phyloP scores from a whole-genome alignment of 2,329 filamentous ascomycete species.

The Calonectria hawksworthii region DNA sequence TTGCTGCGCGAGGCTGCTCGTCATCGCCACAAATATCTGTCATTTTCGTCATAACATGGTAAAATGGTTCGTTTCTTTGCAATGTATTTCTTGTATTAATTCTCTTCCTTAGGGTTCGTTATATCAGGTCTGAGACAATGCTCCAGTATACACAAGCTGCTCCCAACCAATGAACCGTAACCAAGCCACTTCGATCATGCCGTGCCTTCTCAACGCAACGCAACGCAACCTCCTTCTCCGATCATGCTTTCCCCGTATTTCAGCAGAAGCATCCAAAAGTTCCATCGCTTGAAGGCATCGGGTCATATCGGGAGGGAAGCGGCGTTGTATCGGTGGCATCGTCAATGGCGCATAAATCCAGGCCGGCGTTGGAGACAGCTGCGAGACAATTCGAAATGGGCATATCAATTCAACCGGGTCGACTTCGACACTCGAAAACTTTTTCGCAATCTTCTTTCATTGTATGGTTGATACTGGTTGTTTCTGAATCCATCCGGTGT shows the following conservation, averaged over 20 bases:
- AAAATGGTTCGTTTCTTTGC: not conserved
- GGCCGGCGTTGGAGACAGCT: not conserved
- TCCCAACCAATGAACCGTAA: not conserved
- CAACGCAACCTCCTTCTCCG: not conserved
- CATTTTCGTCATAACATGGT: not conserved
- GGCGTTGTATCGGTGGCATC: not conserved
- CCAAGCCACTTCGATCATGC: not conserved
- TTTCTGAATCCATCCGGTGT: not conserved
- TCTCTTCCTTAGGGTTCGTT: not conserved
- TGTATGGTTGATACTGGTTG: not conserved
- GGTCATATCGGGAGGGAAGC: not conserved
- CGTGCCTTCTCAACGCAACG: not conserved
- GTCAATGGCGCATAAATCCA: not conserved
- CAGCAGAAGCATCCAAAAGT: not conserved
- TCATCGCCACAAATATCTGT: not conserved
- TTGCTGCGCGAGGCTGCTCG: not conserved
- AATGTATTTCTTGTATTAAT: not conserved
- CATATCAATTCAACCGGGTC: not conserved
- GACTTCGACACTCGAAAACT: not conserved
- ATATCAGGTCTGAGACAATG: not conserved
- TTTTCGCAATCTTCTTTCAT: not conserved
- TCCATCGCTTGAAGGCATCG: not conserved
- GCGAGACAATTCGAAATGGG: not conserved
- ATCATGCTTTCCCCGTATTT: not conserved
- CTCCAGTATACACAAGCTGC: not conserved